Evolutionary conservation across 2,329 filamentous ascomycete species (phyloP), one percentile per base, ranked within the genome.

Genomic region (Sphaerulina vaccinii): DNA sequence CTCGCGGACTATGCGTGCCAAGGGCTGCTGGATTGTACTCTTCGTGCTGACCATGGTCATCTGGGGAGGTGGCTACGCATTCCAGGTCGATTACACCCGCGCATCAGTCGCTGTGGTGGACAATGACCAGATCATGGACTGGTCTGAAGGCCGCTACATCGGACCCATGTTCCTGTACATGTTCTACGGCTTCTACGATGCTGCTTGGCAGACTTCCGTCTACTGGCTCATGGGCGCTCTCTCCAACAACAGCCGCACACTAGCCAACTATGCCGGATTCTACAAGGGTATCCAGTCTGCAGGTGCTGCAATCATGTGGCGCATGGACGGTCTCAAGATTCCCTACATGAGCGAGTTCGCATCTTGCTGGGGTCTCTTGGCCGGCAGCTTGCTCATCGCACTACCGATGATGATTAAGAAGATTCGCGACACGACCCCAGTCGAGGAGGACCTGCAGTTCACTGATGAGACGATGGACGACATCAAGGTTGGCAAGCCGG

Each of bases 141-240:
- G 87, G 84, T 78, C 75, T 2, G 77, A 83, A 49, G 71, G 76
- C 22, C 82, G 82, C 48, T 93, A 86, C 67, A 78, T 85, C 52
- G 89, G 86, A 0, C 87, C 88, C 10, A 88, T 95, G 82, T 89
- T 95, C 69, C 73, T 95, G 46, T 95, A 90, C 75, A 88, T 95
- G 65, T 91, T 91, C 71, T 95, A 93, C 68, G 90, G 90, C 35
- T 86, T 93, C 71, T 93, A 85, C 62, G 92, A 96, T 68, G 89
- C 91, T 37, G 82, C 85, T 49, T 96, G 90, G 86, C 92, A 97
- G 75, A 92, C 90, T 0, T 84, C 79, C 64, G 85, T 91, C 43
- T 96, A 97, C 78, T 96, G 91, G 91, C 91, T 87, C 75, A 96
- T 97, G 87, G 92, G 92, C 44, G 83, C 91, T 6, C 79, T 96